Evolutionary conservation across 352 stramenopile species (phyloP).

Genomic region (Phytopythium montanum): DNA sequence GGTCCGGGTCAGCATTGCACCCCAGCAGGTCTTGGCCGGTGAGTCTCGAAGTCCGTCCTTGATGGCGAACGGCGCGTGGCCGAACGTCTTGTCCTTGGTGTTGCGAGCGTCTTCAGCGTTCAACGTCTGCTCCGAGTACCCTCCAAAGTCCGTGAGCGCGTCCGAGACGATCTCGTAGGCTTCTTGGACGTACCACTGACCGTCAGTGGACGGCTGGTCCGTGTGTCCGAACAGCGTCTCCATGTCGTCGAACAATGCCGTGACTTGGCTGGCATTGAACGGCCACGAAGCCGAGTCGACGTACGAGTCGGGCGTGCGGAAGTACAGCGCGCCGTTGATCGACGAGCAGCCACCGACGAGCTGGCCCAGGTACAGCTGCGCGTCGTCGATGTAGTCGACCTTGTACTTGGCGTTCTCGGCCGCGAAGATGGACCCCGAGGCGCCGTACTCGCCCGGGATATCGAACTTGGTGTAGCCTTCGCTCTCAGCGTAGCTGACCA

Average conservation of each 20-base stretch:
- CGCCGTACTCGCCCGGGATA: conserved; percentile 48
- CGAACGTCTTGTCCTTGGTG: conserved; percentile 43
- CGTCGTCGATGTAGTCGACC: conserved; percentile 33
- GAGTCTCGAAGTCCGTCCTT: conserved; percentile 41
- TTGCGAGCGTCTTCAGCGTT: conserved; percentile 44
- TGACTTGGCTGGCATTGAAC: conserved; percentile 49
- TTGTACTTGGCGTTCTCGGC: conserved; percentile 38
- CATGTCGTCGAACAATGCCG: conserved; percentile 44
- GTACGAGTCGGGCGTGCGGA: conserved; percentile 56
- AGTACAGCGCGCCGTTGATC: conserved; percentile 79
- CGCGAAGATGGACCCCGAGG: conserved; percentile 35
- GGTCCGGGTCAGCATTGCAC: conserved; percentile 27
- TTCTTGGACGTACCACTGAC: conserved; percentile 41
- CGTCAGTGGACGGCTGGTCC: conserved; percentile 41
- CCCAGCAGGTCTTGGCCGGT: conserved; percentile 54
- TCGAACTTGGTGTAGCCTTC: conserved; percentile 36
- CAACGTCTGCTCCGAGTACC: conserved; percentile 31
- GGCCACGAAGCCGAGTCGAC: conserved; percentile 34
- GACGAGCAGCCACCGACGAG: conserved; percentile 74
- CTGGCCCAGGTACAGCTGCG: conserved; percentile 60
- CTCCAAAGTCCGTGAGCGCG: conserved; percentile 17
- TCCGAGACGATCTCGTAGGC: conserved; percentile 41
- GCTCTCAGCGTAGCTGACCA: conserved; percentile 19
- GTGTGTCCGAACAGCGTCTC: conserved; percentile 39
- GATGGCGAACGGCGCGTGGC: conserved; percentile 49